Evolutionary conservation across 352 stramenopile species (phyloP).

Genomic region (Aphanomyces invadans): DNA sequence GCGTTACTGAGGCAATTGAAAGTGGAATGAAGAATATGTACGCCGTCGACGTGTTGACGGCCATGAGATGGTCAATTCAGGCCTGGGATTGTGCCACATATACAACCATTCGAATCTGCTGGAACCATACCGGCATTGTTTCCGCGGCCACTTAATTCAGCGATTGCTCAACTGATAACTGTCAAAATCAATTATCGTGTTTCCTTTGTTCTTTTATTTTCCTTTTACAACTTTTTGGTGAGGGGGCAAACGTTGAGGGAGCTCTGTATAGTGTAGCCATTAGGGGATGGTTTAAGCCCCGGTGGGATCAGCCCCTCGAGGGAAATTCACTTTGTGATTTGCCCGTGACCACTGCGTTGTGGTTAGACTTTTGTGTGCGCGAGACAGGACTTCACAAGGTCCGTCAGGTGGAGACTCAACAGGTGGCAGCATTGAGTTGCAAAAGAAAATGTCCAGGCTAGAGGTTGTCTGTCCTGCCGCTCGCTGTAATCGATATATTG

Average conservation of each 20-base stretch:
- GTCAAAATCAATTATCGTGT: too few relatives aligned
- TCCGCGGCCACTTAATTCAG: background rate
- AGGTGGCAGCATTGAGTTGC: too few relatives aligned
- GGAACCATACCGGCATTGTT: background rate
- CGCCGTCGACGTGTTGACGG: background rate
- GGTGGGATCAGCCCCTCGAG: background rate
- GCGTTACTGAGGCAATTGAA: background rate
- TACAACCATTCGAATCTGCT: background rate
- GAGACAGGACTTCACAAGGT: too few relatives aligned
- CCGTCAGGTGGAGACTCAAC: constrained; percentile 2
- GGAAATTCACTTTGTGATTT: constrained; percentile 5
- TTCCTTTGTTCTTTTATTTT: too few relatives aligned
- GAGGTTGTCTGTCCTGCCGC: too few relatives aligned
- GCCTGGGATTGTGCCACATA: background rate
- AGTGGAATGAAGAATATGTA: background rate
- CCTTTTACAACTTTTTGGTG: too few relatives aligned
- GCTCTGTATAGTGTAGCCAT: background rate
- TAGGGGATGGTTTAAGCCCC: background rate
- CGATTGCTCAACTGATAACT: too few relatives aligned
- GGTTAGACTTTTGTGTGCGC: background rate
- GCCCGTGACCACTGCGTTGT: background rate
- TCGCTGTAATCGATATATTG: too few relatives aligned
- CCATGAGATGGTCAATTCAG: background rate
- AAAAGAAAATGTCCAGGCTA: too few relatives aligned
- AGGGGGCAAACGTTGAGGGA: too few relatives aligned